Base-by-base conservation (phyloP, 2,329 filamentous ascomycete species). In the Domatiomyces globalis region DNA sequence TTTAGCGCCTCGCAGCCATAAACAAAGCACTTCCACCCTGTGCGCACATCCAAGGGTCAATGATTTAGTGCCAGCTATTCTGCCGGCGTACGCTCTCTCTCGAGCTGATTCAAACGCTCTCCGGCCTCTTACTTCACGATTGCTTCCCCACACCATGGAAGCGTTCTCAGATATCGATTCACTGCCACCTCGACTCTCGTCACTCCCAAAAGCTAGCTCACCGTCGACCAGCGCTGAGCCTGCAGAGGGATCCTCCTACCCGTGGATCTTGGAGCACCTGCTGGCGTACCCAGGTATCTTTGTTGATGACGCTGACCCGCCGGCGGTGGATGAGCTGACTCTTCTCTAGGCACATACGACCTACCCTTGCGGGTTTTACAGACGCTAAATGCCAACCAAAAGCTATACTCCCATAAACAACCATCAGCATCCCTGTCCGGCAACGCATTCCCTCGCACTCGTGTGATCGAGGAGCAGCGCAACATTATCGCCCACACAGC, bases 281-380 rank as follows among this genome's bases (percentile, higher is more conserved):
- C 66, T 81, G 49, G 73, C 75, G 52, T 80, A 82, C 61, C 78
- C 79, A 7, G 33, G 33, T 39, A 1, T 15, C 8, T 39, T 39
- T 15, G 12, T 39, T 39, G 33, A 39, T 15, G 33, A 15, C 33
- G 33, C 10, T 5, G 5, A 15, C 33, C 33, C 15, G 33, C 33
- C 33, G 5, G 10, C 12, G 15, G 10, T 10, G 15, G 33, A 39
- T 15, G 10, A 15, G 33, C 33, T 39, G 12, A 39, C 33, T 39
- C 10, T 39, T 39, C 12, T 39, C 10, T 10, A 39, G 74, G 72
- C 60, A 76, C 72, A 58, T 83, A 83, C 61, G 80, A 83, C 60
- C 78, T 83, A 29, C 80, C 80, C 18, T 71, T 84, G 25, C 76
- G 80, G 52, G 82, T 78, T 56, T 83, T 83, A 77, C 83, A 83